Evolutionary conservation across 1,284 basidiomycete genomes (phyloP), one percentile per base, ranked within the genome.

Genomic region (Chalciporus piperatoides): DNA sequence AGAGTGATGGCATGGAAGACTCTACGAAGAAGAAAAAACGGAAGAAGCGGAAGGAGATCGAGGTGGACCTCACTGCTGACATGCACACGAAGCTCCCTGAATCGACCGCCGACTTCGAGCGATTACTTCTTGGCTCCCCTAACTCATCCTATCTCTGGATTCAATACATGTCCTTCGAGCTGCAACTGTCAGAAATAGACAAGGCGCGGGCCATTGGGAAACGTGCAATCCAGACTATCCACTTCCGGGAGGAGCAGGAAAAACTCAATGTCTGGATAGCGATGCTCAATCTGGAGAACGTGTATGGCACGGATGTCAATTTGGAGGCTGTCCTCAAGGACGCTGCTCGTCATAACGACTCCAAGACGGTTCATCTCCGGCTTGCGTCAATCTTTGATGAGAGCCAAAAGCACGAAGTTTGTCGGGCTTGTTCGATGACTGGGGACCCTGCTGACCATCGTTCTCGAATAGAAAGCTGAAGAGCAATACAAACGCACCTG

Each of bases 111-210:
- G 96, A 99, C 65, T 99, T 97, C 62, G 97, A 99, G 70, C 86
- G 97, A 12, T 74, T 94, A 17, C 79, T 99, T 30, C 78, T 98
- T 24, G 90, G 92, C n/a, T 96, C 95, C 0, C 97, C 97, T 4
- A 94, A 97, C 68, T 97, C 93, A 11, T 99, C 97, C 0, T 97
- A 88, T 72, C 79, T 99, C 36, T 99, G 97, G 97, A 89, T 99
- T 54, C 96, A 97, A 68, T 99, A 96, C 70, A 98, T 99, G 92
- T 96, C 95, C 5, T 97, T 98, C 81, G 92, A 96, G 58, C 77
- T 99, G 4, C 92, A 95, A 59, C 81, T 99, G 12, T 93, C 94
- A 38, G 96, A 99, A 69, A 78, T 98, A 39, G 93, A 95, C 60
- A 94, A 94, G 70, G 97, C 96, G 12, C 82, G 95, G 32, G 82